Evolutionary conservation across 2,329 filamentous ascomycete genomes (phyloP), one percentile per base, ranked within the genome.

Genomic region (Ceratocystis destructans): DNA sequence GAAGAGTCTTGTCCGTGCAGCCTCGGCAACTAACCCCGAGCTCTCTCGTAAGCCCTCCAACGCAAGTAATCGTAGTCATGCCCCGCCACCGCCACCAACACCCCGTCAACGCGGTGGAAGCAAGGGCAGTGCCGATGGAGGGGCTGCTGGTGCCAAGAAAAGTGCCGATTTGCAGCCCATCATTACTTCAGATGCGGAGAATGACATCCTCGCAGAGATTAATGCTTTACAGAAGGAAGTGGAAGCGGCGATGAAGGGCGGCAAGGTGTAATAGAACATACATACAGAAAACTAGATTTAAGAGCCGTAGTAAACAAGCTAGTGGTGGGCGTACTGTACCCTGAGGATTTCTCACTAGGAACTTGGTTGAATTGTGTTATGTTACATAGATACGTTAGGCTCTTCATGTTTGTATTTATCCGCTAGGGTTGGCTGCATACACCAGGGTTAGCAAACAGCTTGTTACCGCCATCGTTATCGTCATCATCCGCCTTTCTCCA

Each of bases 151-250:
- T 53, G 73, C 71, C 25, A 59, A 59, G 28, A 59, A 28, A 69
- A 44, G 61, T 33, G n/a, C 20, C 7, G 55, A 68, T 53, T 59
- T 66, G n/a, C 62, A 67, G 12, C 44, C 66, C 41, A 69, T 62
- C 8, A 67, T 64, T 25, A 64, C 62, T 17, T 67, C 66, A 15
- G 67, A 59, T n/a, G 71, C 70, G 61, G 69, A 72, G 67, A 66
- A 71, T 25, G 83, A 88, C 71, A 89, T 92, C 68, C 74, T 93
- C 70, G 87, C 87, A 0, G 87, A 92, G 73, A 75, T 93, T 66
- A 82, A 83, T 61, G 84, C 85, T 25, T 75, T 93, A 69, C 88
- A 90, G 75, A 82, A 82, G 72, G 89, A 93, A 72, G 88, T 93
- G 48, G 88, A 93, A 75, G 87, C 83, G 22, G 66, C 66, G 7